Evolutionary conservation across 1,139 yeast genomes (phyloP), one percentile per base, ranked within the genome.

Genomic region (Protomyces macrosporus): DNA sequence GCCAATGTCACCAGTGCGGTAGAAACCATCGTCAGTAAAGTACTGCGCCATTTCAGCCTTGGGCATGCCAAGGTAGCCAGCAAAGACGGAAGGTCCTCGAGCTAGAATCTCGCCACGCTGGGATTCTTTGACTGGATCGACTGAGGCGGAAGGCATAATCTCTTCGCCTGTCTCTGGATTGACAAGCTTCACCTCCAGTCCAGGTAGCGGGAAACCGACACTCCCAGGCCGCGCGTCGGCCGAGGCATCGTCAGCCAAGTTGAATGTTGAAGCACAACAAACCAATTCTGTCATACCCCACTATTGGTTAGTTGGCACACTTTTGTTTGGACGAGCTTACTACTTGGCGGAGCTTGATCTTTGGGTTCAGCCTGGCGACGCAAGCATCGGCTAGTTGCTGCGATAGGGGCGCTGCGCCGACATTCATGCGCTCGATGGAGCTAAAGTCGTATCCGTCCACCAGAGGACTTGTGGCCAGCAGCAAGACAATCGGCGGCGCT

Each of bases 241-340:
- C 70, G 87, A 84, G 69, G 81, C 79, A 40, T 78, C 55, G 30
- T 84, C 85, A 70, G 83, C 75, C 70, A 91, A 81, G 55, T 89
- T 78, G 16, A 91, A 82, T 76, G 88, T 89, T 55, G 98, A 98
- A 70, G 88, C 87, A 23, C 98, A 90, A 32, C 55, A 52, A 9
- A 52, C 55, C 6, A 33, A 30, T 78, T 93, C 98, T 45, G 98
- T 93, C 71, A 93, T 82, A 67, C 98, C 98, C 75, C 93, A 93
- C 14, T 51, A 51, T 36, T 61, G 66, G n/a, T 58, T 45, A n/a
- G 50, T 35, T n/a, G 55, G 45, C 2, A 45, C 30, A 4, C 39
- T 7, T 32, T 36, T 33, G 6, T 33, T 36, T 1, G 53, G 53
- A 57, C 65, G 63, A 4, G 74, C 75, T 2, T 71, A 42, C 48